Evolutionary conservation across 208 protist genomes (phyloP).

Genomic region (Blastocrithidia nonstop): DNA sequence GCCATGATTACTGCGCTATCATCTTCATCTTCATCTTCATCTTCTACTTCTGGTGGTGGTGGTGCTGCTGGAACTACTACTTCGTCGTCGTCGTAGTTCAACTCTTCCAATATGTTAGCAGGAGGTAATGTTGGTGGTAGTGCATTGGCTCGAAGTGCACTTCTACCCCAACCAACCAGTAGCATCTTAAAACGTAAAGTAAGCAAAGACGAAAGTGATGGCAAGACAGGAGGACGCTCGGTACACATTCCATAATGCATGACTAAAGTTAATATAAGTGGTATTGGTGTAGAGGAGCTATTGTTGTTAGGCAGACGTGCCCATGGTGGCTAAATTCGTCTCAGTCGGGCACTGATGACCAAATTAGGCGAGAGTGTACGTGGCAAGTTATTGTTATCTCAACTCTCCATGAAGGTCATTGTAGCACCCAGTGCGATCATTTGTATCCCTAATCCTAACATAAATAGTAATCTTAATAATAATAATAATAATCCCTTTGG

Average conservation of each 20-base stretch:
- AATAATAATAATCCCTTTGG: slow-evolving; percentile 1
- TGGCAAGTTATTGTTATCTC: slow-evolving; percentile 38
- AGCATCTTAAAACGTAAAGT: too few species aligned
- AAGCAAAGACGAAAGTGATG: too few species aligned
- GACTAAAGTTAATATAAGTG: too few species aligned
- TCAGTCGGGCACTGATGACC: slow-evolving; percentile 23
- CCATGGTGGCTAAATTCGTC: slow-evolving; percentile 38
- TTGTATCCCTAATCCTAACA: slow-evolving; percentile 1
- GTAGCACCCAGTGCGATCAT: slow-evolving; percentile 10
- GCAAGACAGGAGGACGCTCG: neutral
- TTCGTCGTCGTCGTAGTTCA: neutral
- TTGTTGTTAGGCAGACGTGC: slow-evolving; percentile 20
- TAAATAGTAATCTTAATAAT: neutral
- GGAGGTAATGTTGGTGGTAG: neutral
- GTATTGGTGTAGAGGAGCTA: slow-evolving; percentile 38
- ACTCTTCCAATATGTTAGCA: neutral
- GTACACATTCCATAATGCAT: slow-evolving; percentile 7
- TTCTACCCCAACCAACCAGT: too few species aligned
- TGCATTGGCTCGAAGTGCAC: neutral
- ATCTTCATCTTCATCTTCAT: too few species aligned
- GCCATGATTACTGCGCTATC: neutral
- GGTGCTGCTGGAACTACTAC: neutral
- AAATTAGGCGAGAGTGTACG: slow-evolving; percentile 9
- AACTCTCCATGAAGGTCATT: slow-evolving; percentile 34
- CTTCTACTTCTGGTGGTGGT: neutral